Conservation (phyloP, 805 yeast species). For the Clavispora fructus region DNA sequence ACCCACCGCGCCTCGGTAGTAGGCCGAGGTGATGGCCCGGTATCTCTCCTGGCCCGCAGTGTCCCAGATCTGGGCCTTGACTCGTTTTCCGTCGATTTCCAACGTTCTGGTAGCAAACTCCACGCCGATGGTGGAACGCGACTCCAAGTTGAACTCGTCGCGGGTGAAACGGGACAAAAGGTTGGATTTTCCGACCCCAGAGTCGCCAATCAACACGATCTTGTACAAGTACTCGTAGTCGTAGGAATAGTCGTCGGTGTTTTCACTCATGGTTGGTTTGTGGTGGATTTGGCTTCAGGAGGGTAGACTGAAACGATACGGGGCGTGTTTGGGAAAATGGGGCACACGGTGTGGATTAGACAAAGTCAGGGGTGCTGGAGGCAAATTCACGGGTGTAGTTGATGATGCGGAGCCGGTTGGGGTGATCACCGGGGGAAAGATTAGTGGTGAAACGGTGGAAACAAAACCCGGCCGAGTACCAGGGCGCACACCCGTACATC, state of each 20-base stretch:
- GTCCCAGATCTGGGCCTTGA: constrained; percentile 95
- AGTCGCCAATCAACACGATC: constrained; percentile 94
- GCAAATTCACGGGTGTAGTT: background rate
- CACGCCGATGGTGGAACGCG: constrained; percentile 94
- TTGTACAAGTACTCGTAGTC: constrained; percentile 90
- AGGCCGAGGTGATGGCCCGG: constrained; percentile 95
- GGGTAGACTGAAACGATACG: background rate
- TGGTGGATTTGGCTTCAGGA: background rate
- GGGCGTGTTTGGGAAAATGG: background rate
- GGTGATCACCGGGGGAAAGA: background rate
- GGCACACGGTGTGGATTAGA: no score
- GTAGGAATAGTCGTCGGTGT: constrained; percentile 42
- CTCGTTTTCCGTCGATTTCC: constrained; percentile 76
- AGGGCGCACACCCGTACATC: background rate
- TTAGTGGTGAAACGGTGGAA: background rate
- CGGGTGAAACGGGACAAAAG: constrained; percentile 89
- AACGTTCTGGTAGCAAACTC: constrained; percentile 97
- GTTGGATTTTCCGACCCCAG: constrained; percentile 96
- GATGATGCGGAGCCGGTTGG: background rate
- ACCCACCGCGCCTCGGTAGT: constrained; percentile 97
- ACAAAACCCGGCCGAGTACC: background rate
- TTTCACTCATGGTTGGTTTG: constrained; percentile 19
- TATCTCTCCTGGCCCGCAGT: constrained; percentile 99
- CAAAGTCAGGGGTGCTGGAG: background rate
- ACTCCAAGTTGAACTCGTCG: constrained; percentile 91